phyloP scores from a whole-genome alignment of 2,329 filamentous ascomycete species.

The Penicillium sp. region DNA sequence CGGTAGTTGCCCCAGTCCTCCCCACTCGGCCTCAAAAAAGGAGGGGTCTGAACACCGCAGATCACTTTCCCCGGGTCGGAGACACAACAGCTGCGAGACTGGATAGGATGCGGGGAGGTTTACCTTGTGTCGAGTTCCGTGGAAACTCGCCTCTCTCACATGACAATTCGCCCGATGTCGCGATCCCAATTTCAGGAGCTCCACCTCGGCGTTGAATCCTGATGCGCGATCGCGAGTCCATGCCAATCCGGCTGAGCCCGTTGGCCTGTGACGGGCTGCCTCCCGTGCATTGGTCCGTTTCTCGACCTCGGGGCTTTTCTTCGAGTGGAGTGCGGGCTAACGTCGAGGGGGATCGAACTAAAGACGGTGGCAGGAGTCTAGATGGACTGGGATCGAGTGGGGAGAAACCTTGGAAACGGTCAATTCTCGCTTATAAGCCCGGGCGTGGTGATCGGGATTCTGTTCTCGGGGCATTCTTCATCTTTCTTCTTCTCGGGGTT shows the following conservation, averaged over 20 bases:
- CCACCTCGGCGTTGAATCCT: conserved; percentile 11
- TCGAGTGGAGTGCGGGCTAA: background rate
- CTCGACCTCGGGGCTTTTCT: conserved; percentile 7
- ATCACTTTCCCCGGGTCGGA: conserved; percentile 12
- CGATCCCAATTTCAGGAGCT: background rate
- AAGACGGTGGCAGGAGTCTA: background rate
- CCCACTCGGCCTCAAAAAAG: background rate
- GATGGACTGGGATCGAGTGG: background rate
- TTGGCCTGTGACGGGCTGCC: conserved; percentile 5
- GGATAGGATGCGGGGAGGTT: background rate
- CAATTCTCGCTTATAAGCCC: background rate
- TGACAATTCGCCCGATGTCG: background rate
- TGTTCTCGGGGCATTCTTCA: too few relatives aligned
- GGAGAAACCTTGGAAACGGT: background rate
- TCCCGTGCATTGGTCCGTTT: conserved; percentile 3
- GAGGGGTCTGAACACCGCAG: background rate
- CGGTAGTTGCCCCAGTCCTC: background rate
- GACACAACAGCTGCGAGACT: background rate
- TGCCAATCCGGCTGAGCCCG: conserved; percentile 9
- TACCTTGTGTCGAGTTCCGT: background rate
- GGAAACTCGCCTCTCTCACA: conserved; percentile 4
- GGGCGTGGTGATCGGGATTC: too few relatives aligned
- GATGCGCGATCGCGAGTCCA: conserved; percentile 5
- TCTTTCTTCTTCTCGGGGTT: background rate
- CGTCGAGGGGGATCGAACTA: background rate